Percentiles rank a stretch among this genome's conserved stretches.
Conservation (phyloP, 768 basidiomycete species). For the Pleurotus platypus region DNA sequence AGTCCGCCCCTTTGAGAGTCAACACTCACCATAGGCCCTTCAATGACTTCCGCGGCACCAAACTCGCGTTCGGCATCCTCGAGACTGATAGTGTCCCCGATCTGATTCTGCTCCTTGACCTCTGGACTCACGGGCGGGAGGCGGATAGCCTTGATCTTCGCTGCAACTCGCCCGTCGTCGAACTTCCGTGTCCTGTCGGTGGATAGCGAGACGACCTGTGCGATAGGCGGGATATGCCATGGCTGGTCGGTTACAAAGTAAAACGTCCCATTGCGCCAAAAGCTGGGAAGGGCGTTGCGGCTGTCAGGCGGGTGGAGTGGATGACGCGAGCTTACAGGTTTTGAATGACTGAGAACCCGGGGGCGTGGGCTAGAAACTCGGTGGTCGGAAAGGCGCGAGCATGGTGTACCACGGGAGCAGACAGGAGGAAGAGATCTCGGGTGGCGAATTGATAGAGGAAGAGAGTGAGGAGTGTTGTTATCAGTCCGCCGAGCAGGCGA, state of each 20-base stretch:
- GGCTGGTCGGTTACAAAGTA: conserved; percentile 1
- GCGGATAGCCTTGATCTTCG: neutral
- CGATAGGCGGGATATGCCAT: neutral
- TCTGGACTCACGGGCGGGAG: conserved; percentile 1
- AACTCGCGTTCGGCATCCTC: neutral
- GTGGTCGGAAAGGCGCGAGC: neutral
- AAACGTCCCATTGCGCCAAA: neutral
- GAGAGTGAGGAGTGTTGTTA: no score
- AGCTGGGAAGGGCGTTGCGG: neutral
- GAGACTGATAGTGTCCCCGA: conserved; percentile 1
- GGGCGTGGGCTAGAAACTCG: neutral
- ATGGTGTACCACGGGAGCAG: neutral
- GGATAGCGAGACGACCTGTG: neutral
- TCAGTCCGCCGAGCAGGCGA: no score
- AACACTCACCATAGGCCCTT: conserved; percentile 1
- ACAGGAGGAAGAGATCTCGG: no score
- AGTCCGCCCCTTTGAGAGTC: no score
- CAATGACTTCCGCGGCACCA: neutral
- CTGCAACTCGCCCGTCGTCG: neutral
- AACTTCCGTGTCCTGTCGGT: neutral
- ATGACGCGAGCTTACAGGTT: neutral
- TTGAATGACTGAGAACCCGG: conserved; percentile 1
- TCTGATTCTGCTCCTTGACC: conserved; percentile 1
- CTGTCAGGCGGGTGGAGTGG: neutral
- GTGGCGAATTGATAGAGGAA: no score